These are phyloP conservation scores for Penicillium oxalicum DNA, from an alignment of 2,329 filamentous ascomycete species.

Conservation along the genomic window DNA sequence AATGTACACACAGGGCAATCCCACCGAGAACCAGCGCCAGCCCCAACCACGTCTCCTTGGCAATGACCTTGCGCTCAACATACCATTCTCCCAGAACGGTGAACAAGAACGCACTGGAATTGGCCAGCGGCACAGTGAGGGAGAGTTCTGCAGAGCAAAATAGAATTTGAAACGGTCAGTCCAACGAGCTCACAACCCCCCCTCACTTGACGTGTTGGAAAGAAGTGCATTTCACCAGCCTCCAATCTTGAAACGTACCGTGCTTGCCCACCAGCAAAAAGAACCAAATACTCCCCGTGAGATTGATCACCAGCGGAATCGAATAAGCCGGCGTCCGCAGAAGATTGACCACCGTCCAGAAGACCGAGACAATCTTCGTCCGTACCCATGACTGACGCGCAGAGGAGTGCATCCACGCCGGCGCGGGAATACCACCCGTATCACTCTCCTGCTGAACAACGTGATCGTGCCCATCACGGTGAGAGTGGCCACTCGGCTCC, in stretches of 20 bases:
- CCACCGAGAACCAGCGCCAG: constrained; percentile 73
- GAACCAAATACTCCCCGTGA: constrained; percentile 95
- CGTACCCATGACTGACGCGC: constrained; percentile 51
- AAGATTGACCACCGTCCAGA: constrained; percentile 72
- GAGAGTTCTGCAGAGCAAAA: constrained; percentile 62
- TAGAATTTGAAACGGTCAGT: not conserved
- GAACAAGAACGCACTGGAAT: constrained; percentile 91
- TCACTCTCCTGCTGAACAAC: constrained; percentile 9
- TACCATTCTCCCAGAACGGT: constrained; percentile 94
- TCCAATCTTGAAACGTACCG: constrained; percentile 51
- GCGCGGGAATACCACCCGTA: constrained; percentile 19
- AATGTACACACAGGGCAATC: constrained; percentile 75
- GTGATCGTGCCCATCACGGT: too few relatives aligned
- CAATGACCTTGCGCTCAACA: constrained; percentile 86
- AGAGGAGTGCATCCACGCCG: constrained; percentile 24
- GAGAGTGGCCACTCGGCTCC: too few relatives aligned
- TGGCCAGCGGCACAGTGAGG: constrained; percentile 89
- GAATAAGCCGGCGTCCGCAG: constrained; percentile 77
- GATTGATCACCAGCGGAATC: constrained; percentile 74
- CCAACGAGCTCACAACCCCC: constrained; percentile 1
- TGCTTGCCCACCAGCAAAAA: constrained; percentile 89
- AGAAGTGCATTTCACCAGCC: too few relatives aligned
- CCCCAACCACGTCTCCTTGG: constrained; percentile 74
- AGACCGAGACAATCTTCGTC: constrained; percentile 56
- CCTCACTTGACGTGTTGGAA: too few relatives aligned